Base-by-base conservation (phyloP, 1,139 yeast species). In the Debaryomycetaceae sp. region DNA sequence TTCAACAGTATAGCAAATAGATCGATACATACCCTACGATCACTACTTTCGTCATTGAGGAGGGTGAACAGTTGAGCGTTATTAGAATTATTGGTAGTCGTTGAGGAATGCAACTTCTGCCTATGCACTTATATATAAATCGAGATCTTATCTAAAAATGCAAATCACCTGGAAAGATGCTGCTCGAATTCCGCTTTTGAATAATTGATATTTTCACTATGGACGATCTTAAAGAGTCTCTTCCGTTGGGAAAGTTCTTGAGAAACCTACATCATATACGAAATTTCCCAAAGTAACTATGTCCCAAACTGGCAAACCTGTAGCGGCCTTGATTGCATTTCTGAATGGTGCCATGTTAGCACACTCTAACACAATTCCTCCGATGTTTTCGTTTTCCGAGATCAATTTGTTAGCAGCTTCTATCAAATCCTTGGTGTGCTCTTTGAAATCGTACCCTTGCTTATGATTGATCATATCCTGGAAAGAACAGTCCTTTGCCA, bases 281-380 rank as follows among this genome's bases (percentile, higher is more conserved):
- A 38, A 48, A 29, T 48, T 42, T 5, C 50, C 53, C 24, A 52
- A 41, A 11, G 65, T 58, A 1, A 60, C 45, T 6, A 52, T 59
- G 42, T 60, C 65, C 49, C 55, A 62, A 2, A 62, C 62, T 2
- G 63, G 62, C 13, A 58, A 39, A 2, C 49, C 48, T 22, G 45
- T 37, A 6, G 41, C 40, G 9, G 44, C 42, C 13, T 41, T 42
- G 20, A 65, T 57, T 1, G 58, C 60, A 29, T 42, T 49, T 23
- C 60, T 49, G 37, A 49, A 53, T 24, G 65, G 65, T 14, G 63
- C 63, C 60, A 62, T 60, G 40, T 62, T 60, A 5, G 65, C 56
- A 45, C 66, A 60, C 43, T 60, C 66, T 41, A 62, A 49, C 6
- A 62, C 61, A 43, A 62, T 52, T 1, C 56, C 63, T 13, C 62